Percentiles rank a stretch among this genome's conserved stretches.
These are phyloP conservation scores for Colletotrichum camelliae DNA, from an alignment of 2,329 filamentous ascomycete genomes.

Conservation along the genomic window DNA sequence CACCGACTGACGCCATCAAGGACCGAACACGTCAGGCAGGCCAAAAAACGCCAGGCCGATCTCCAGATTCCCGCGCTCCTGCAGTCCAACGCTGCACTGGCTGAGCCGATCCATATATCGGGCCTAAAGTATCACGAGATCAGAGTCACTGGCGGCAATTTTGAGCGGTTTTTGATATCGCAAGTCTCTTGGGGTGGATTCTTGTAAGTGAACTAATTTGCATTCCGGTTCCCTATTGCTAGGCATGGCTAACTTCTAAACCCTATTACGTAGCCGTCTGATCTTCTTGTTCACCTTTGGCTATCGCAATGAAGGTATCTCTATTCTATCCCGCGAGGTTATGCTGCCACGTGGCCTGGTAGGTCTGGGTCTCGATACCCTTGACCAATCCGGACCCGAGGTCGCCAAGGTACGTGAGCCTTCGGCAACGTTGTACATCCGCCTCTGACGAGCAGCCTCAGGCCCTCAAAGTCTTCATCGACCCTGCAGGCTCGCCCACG, in stretches of 20 bases:
- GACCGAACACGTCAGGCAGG: conserved; percentile 75
- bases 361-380: conserved; percentile 71
- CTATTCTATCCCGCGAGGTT: conserved; percentile 71
- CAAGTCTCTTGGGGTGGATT: conserved; percentile 72
- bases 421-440: neutral
- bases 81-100: conserved; percentile 55
- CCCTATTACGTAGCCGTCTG: conserved; percentile 53
- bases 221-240: neutral
- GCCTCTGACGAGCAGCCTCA: conserved; percentile 20
- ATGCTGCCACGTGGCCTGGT: conserved; percentile 76
- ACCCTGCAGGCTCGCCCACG: conserved; percentile 60
- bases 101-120: conserved; percentile 65
- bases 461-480: conserved; percentile 54
- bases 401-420: conserved; percentile 49
- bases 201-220: conserved; percentile 47
- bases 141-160: conserved; percentile 75
- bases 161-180: conserved; percentile 71
- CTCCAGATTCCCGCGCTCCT: conserved; percentile 46
- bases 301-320: conserved; percentile 72
- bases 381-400: conserved; percentile 71
- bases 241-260: neutral
- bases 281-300: conserved; percentile 68
- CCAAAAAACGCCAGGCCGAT: conserved; percentile 62
- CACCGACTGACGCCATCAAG: conserved; percentile 40
- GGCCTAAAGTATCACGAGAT: conserved; percentile 69